These are phyloP conservation scores for Porogramme epimiltina DNA, from an alignment of 1,284 basidiomycete genomes.

Conservation along the genomic window DNA sequence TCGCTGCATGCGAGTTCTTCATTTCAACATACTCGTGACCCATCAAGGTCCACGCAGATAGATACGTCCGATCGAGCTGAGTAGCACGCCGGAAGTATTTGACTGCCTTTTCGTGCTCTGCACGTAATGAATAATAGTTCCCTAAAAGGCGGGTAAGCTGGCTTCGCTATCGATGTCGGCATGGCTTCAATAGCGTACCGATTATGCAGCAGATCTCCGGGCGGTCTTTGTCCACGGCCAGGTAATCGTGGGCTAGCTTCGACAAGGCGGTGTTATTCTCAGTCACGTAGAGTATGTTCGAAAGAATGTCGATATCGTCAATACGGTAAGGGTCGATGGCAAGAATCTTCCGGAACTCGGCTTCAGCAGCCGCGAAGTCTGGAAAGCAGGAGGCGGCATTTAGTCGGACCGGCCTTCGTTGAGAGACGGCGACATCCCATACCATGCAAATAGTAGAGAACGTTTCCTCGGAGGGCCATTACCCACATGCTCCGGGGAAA, in stretches of 20 bases:
- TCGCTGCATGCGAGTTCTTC: slow-evolving; percentile 98
- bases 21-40: slow-evolving; percentile 99
- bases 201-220: slow-evolving; percentile 96
- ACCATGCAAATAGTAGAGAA: slow-evolving; percentile 92
- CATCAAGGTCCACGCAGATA: slow-evolving; percentile 99
- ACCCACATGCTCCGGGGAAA: slow-evolving; percentile 89
- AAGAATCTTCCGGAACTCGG: slow-evolving; percentile 83
- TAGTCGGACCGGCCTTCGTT: slow-evolving; percentile 1
- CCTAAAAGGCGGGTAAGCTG: slow-evolving; percentile 48
- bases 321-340: slow-evolving; percentile 85
- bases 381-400: slow-evolving; percentile 9
- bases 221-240: slow-evolving; percentile 84
- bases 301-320: slow-evolving; percentile 96
- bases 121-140: slow-evolving; percentile 93
- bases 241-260: slow-evolving; percentile 90
- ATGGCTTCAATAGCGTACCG: slow-evolving; percentile 47
- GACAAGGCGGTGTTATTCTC: slow-evolving; percentile 89
- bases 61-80: slow-evolving; percentile 90
- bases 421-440: slow-evolving; percentile 6
- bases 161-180: neutral
- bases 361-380: slow-evolving; percentile 88
- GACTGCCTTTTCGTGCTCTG: slow-evolving; percentile 95
- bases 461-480: slow-evolving; percentile 83
- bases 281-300: slow-evolving; percentile 96
- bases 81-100: slow-evolving; percentile 95